These are phyloP conservation scores for Arabis alpina DNA, from an alignment of 345 rosid genomes.

Conservation along the genomic window DNA sequence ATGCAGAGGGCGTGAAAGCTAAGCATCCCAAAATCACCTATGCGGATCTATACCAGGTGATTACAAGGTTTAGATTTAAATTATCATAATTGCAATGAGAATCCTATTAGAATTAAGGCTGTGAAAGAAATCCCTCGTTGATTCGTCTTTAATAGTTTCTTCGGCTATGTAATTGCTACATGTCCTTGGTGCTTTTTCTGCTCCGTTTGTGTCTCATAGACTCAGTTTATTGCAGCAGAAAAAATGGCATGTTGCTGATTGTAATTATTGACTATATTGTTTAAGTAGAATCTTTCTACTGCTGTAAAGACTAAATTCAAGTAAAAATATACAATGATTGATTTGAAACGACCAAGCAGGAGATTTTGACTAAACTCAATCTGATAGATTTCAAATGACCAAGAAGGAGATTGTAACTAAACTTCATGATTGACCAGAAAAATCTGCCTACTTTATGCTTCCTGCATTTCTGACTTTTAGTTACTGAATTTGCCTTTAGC, in stretches of 20 bases:
- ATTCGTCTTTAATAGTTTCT: background rate
- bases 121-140: background rate
- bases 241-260: background rate
- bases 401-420: background rate
- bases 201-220: background rate
- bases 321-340: background rate
- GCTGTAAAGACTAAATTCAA: background rate
- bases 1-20: constrained; percentile 78
- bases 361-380: no score
- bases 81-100: background rate
- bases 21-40: constrained; percentile 79
- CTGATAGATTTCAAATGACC: background rate
- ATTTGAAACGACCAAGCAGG: background rate
- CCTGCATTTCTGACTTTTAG: background rate
- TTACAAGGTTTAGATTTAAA: background rate
- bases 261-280: background rate
- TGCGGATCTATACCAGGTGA: constrained; percentile 61
- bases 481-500: background rate
- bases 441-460: no score
- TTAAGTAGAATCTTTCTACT: background rate
- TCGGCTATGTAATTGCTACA: background rate
- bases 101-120: background rate
- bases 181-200: background rate
- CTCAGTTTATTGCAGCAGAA: background rate
- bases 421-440: background rate